Base-by-base conservation (phyloP, 2,329 filamentous ascomycete species). In the Penicillium sp. region DNA sequence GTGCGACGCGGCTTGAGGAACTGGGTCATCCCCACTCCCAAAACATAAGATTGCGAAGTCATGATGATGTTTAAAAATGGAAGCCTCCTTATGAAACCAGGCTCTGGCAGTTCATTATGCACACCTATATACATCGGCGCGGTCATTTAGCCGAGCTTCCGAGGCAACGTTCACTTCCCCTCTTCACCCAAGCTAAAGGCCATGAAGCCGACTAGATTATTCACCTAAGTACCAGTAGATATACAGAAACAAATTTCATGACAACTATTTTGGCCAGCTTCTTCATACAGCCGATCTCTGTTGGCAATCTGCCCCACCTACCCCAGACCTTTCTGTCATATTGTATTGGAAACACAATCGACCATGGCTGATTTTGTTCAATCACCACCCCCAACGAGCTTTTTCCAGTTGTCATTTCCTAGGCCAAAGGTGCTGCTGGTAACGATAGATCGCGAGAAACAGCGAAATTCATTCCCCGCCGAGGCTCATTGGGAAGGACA, bases 1-100 rank as follows among this genome's bases (percentile, higher is more conserved):
- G 92, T 93, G 70, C 91, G 90, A 51, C 92, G 85, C 40, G 92
- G 92, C 79, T 96, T 97, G 83, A 97, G 92, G 83, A 97, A 97
- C 77, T 96, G 95, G 77, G 93, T 97, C 89, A 97, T 92, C 78
- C 93, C 93, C 64, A 97, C 93, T 78, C 93, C 93, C 58, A 97
- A 85, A 69, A 97, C 90, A 81, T 97, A 97, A 79, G 81, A 34
- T 57, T 47, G 11, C 13, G 47, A 43, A 35, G 48, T 6, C 48
- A 51, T 51, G 14, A 8, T 39, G 19, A 35, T 26, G 13, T 26
- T 5, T 19, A 7, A 47, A 34, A 10, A 14, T 18, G 13, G 38
- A 2, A 27, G 8, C 8, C 7, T 16, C 2, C 26, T 16, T 39
- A 19, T 47, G 19, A 38, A 16, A 19, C 16, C 7, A 10, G 13